Evolutionary conservation across 257 asterid species (phyloP).

Genomic region (Przewalskia tangutica): DNA sequence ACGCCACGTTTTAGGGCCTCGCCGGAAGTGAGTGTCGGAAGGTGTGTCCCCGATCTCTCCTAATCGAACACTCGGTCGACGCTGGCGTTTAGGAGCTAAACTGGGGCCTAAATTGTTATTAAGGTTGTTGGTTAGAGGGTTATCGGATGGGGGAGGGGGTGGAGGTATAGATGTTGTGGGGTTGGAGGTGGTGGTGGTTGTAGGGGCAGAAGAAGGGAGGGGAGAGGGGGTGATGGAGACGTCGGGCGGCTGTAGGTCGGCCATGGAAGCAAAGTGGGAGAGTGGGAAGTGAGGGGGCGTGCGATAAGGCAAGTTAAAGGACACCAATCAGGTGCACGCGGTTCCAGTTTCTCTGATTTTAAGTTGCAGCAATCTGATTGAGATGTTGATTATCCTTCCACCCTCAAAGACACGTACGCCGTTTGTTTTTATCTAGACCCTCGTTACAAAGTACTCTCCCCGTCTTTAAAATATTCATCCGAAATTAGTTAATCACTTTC

Average conservation of each 20-base stretch:
- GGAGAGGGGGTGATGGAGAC: constrained; percentile 28
- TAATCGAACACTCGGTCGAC: constrained; percentile 94
- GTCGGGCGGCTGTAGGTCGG: constrained; percentile 55
- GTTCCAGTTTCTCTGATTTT: background rate
- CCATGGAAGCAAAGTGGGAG: constrained; percentile 30
- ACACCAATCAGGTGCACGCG: constrained; percentile 2
- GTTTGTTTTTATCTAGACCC: no score
- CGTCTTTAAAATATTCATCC: no score
- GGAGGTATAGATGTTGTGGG: constrained; percentile 5
- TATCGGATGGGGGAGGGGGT: constrained; percentile 29
- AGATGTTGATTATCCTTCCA: background rate
- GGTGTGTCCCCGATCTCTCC: constrained; percentile 94
- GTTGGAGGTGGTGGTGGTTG: constrained; percentile 4
- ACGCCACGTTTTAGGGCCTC: constrained; percentile 60
- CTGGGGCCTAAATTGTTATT: constrained; percentile 15
- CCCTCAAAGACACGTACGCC: background rate
- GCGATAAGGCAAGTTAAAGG: constrained; percentile 3
- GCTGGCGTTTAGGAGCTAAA: constrained; percentile 82
- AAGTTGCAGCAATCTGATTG: background rate
- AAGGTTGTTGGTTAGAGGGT: constrained; percentile 12
- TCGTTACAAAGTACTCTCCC: no score
- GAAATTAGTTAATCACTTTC: no score
- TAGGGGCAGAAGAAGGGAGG: constrained; percentile 16
- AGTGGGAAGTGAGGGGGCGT: constrained; percentile 15
- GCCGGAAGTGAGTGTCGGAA: constrained; percentile 47